Evolutionary conservation across 805 yeast species (phyloP).

Genomic region (Candida quercuum): DNA sequence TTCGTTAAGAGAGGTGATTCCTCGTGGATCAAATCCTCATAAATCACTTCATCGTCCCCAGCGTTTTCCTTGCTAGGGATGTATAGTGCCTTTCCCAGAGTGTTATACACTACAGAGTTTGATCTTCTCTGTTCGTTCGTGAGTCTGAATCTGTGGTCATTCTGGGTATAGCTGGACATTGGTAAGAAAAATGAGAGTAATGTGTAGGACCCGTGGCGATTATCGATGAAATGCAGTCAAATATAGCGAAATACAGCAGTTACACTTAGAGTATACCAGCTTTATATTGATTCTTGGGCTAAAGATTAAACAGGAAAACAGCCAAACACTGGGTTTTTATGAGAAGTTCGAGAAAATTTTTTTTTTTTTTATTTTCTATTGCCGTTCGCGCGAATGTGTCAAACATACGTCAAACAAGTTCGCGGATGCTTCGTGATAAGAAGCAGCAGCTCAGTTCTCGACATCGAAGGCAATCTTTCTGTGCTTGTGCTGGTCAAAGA

Average conservation of each 20-base stretch:
- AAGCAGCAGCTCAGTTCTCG: background rate
- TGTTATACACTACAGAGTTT: conserved; percentile 19
- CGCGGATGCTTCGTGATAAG: too few species aligned
- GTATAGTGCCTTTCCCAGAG: conserved; percentile 21
- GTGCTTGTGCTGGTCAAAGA: conserved; percentile 49
- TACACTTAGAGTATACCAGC: too few species aligned
- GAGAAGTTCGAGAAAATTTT: background rate
- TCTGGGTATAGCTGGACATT: background rate
- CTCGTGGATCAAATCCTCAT: background rate
- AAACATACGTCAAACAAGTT: background rate
- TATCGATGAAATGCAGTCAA: too few species aligned
- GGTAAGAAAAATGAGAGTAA: background rate
- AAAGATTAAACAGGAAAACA: too few species aligned
- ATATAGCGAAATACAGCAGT: too few species aligned
- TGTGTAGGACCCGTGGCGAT: too few species aligned
- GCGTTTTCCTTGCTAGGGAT: conserved; percentile 13
- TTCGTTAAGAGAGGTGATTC: conserved; percentile 1
- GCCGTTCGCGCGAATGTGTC: conserved; percentile 1
- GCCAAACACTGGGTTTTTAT: too few species aligned
- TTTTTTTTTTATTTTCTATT: background rate
- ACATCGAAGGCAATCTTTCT: conserved; percentile 45
- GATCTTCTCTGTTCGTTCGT: conserved; percentile 21
- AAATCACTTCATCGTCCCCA: background rate
- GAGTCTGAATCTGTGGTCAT: conserved; percentile 19
- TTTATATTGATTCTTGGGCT: too few species aligned